phyloP scores from a whole-genome alignment of 108 stramenopile species.

The Chaetoceros muelleri region DNA sequence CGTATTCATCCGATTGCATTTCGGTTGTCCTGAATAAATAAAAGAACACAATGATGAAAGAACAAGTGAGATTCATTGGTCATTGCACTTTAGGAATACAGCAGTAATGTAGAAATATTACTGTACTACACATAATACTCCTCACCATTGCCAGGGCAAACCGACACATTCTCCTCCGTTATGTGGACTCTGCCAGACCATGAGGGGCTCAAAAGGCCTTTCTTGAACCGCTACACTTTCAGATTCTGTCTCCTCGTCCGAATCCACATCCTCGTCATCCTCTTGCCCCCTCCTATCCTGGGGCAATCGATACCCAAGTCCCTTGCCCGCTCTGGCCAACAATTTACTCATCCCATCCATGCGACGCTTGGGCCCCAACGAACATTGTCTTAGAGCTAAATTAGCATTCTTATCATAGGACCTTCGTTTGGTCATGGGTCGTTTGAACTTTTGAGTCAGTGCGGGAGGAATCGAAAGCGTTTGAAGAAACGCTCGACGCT shows the following conservation, averaged over 20 bases:
- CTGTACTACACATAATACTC: constrained; percentile 3
- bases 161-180: constrained; percentile 72
- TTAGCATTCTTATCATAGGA: constrained; percentile 53
- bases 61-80: constrained; percentile 1
- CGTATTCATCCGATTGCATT: constrained; percentile 73
- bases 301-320: constrained; percentile 39
- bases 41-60: background rate
- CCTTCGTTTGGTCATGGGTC: constrained; percentile 71
- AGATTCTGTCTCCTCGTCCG: constrained; percentile 33
- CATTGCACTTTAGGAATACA: constrained; percentile 3
- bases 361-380: constrained; percentile 52
- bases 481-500: constrained; percentile 3
- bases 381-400: constrained; percentile 30
- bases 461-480: constrained; percentile 24
- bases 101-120: constrained; percentile 6
- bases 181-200: constrained; percentile 72
- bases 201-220: constrained; percentile 65
- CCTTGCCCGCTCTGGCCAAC: constrained; percentile 59
- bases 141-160: constrained; percentile 49
- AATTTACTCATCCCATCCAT: constrained; percentile 73
- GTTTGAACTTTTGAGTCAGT: constrained; percentile 57
- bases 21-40: constrained; percentile 30
- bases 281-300: background rate
- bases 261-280: constrained; percentile 6
- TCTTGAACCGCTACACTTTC: constrained; percentile 40